These are phyloP conservation scores for Skeletonema potamos DNA, from an alignment of 108 stramenopile genomes.

Conservation along the genomic window DNA sequence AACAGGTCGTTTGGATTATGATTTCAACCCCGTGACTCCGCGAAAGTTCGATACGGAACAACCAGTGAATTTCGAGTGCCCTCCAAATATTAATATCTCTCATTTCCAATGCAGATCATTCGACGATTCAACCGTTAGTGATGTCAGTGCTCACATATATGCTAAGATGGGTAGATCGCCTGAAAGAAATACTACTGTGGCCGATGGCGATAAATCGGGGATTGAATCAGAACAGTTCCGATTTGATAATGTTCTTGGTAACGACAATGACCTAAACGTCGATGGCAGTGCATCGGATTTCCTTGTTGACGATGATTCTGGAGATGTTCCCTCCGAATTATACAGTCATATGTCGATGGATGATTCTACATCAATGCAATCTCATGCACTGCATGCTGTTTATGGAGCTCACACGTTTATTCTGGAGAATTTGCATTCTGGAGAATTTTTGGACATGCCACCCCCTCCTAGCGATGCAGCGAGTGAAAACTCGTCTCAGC, in stretches of 20 bases:
- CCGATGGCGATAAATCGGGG: background rate
- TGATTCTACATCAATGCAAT: constrained; percentile 3
- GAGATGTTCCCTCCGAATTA: constrained; percentile 27
- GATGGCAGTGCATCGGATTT: background rate
- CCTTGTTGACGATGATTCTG: background rate
- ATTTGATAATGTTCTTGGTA: constrained; percentile 14
- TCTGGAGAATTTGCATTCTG: constrained; percentile 25
- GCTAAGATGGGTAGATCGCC: constrained; percentile 11
- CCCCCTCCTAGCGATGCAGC: constrained; percentile 42
- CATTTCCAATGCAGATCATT: constrained; percentile 7
- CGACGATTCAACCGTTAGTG: constrained; percentile 43
- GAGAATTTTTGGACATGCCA: constrained; percentile 22
- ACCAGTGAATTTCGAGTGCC: background rate
- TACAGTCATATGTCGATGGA: constrained; percentile 30
- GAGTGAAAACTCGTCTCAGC: constrained; percentile 33
- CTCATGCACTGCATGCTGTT: background rate
- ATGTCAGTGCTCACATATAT: constrained; percentile 37
- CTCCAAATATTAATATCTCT: constrained; percentile 20
- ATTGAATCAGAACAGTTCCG: constrained; percentile 6
- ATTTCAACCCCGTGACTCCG: background rate
- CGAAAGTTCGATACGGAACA: background rate
- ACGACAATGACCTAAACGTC: background rate
- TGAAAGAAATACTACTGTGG: background rate
- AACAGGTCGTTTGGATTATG: background rate
- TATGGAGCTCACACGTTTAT: constrained; percentile 20